Conservation (phyloP, 495 filamentous ascomycete genomes). For the Chaetomium fimeti region DNA sequence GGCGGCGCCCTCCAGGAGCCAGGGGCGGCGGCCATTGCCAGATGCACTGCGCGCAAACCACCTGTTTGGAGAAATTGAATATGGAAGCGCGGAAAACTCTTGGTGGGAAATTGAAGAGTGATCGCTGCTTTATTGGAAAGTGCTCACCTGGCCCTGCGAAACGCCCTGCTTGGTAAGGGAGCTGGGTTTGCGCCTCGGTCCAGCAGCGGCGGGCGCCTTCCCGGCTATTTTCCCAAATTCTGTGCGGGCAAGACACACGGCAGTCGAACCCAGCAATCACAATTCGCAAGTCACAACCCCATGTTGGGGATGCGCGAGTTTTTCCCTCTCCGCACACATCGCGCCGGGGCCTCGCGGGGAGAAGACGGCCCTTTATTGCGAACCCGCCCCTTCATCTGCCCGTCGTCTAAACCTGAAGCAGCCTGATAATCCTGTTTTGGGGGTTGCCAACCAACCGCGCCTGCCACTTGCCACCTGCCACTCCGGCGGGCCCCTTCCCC, state of each 20-base stretch:
- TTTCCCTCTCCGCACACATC: slow-evolving; percentile 19
- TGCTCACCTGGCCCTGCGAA: slow-evolving; percentile 21
- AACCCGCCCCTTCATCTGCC: slow-evolving; percentile 18
- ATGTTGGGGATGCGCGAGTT: slow-evolving; percentile 24
- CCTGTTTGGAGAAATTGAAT: slow-evolving; percentile 3
- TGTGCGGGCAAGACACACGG: slow-evolving; percentile 14
- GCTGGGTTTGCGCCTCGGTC: background rate
- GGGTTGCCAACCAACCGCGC: background rate
- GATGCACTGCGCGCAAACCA: background rate
- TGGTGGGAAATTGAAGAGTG: slow-evolving; percentile 14
- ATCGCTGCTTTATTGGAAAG: slow-evolving; percentile 20
- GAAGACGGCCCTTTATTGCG: slow-evolving; percentile 22
- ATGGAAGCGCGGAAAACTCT: background rate
- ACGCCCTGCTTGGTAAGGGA: background rate
- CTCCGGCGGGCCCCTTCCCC: background rate
- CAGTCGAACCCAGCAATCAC: slow-evolving; percentile 25
- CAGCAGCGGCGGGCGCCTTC: slow-evolving; percentile 22
- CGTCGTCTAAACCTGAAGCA: slow-evolving; percentile 14
- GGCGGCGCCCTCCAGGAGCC: background rate
- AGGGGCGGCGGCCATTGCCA: background rate
- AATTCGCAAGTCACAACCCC: slow-evolving; percentile 17
- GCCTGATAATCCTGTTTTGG: slow-evolving; percentile 5
- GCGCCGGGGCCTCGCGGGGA: slow-evolving; percentile 7
- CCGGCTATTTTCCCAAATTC: slow-evolving; percentile 11
- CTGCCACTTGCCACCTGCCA: background rate